These are phyloP conservation scores for Lactarius vividus DNA, from an alignment of 768 basidiomycete genomes.

Conservation along the genomic window DNA sequence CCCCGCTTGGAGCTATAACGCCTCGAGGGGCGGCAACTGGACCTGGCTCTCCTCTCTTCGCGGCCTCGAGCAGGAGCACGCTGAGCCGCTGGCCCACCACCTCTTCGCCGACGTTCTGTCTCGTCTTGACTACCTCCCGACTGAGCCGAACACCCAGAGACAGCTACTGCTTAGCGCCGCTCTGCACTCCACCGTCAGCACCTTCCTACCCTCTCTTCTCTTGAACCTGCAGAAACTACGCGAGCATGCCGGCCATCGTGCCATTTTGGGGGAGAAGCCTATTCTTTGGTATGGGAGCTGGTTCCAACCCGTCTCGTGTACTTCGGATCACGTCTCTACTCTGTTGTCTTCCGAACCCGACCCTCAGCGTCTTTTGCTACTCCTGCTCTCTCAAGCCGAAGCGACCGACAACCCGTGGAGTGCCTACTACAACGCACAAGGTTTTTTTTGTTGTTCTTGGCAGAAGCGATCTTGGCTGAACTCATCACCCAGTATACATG, in stretches of 20 bases:
- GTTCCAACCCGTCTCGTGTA: constrained; percentile 21
- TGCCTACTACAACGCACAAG: constrained; percentile 27
- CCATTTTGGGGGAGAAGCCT: constrained; percentile 18
- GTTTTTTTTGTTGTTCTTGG: constrained; percentile 6
- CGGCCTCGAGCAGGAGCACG: constrained; percentile 8
- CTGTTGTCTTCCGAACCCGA: neutral
- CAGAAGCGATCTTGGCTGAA: neutral
- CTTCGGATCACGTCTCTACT: constrained; percentile 1
- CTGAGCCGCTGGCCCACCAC: constrained; percentile 1
- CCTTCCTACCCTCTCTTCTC: constrained; percentile 22
- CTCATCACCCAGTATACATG: constrained; percentile 18
- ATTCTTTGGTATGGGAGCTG: constrained; percentile 26
- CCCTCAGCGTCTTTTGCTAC: constrained; percentile 8
- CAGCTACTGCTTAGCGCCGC: constrained; percentile 2
- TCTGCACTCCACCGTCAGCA: constrained; percentile 22
- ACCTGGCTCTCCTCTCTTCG: constrained; percentile 17
- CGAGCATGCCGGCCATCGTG: constrained; percentile 3
- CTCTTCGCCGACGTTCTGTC: constrained; percentile 14
- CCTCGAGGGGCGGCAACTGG: constrained; percentile 6
- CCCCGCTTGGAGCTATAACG: constrained; percentile 24
- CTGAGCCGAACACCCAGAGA: neutral
- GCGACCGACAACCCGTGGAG: constrained; percentile 18
- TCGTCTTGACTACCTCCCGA: neutral
- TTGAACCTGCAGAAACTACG: constrained; percentile 10
- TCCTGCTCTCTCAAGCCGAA: constrained; percentile 15